Percentiles rank a stretch among this genome's conserved stretches.
These are phyloP conservation scores for Euphorbia pulcherrima DNA, from an alignment of 345 rosid genomes.

Conservation along the genomic window DNA sequence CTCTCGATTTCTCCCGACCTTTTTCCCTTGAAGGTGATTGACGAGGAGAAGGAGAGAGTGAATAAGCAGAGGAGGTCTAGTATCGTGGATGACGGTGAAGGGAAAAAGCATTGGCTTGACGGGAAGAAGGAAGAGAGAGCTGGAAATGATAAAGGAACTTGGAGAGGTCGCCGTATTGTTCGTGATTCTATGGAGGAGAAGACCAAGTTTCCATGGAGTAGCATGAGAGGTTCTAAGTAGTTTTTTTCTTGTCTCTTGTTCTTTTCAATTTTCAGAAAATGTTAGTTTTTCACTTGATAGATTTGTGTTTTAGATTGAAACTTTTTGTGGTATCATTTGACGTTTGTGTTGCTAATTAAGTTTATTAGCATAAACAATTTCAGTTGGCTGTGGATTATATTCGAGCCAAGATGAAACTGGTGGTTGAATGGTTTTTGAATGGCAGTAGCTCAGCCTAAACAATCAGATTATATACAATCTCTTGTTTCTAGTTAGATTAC, in stretches of 20 bases:
- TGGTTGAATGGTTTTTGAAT: no score
- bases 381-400: not conserved
- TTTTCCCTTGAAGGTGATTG: conserved; percentile 50
- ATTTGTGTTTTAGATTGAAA: no score
- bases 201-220: conserved; percentile 53
- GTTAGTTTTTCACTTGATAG: conserved; percentile 4
- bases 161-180: conserved; percentile 20
- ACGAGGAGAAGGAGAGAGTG: conserved; percentile 60
- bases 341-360: not conserved
- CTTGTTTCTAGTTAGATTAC: no score
- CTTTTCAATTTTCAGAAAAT: not conserved
- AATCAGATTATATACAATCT: no score
- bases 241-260: not conserved
- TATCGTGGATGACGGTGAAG: conserved; percentile 65
- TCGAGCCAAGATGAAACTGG: no score
- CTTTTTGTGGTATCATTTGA: no score
- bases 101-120: conserved; percentile 81
- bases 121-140: conserved; percentile 35
- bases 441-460: no score
- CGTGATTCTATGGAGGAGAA: conserved; percentile 5
- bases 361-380: no score
- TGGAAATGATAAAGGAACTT: conserved; percentile 15
- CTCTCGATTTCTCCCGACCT: conserved; percentile 63
- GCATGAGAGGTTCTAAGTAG: conserved; percentile 38
- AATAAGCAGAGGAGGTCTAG: conserved; percentile 49